Conservation (phyloP, 2,329 filamentous ascomycete species). For the Fusarium buxicola region DNA sequence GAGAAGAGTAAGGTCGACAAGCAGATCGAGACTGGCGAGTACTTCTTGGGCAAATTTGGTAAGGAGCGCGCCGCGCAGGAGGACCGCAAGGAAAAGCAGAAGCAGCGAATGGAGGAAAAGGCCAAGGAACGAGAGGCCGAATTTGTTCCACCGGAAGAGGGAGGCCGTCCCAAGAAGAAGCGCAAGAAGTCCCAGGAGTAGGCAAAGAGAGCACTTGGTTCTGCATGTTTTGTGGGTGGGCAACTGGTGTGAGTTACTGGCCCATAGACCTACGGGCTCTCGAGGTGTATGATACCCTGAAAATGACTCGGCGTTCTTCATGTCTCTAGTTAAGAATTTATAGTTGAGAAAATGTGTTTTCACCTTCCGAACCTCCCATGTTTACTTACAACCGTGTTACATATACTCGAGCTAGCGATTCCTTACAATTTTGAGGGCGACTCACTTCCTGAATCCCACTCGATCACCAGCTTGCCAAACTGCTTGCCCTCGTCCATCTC, state of each 20-base stretch:
- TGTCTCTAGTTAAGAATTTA: slow-evolving; percentile 31
- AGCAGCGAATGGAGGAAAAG: slow-evolving; percentile 88
- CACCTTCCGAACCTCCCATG: not conserved
- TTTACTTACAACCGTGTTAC: not conserved
- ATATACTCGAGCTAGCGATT: not conserved
- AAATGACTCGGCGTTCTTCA: slow-evolving; percentile 42
- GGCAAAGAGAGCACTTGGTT: slow-evolving; percentile 23
- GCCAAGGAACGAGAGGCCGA: slow-evolving; percentile 85
- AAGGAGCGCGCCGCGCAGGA: slow-evolving; percentile 87
- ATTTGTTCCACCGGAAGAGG: slow-evolving; percentile 88
- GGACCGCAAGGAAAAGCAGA: slow-evolving; percentile 85
- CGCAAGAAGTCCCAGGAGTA: slow-evolving; percentile 64
- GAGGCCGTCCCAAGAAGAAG: slow-evolving; percentile 71
- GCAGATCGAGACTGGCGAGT: slow-evolving; percentile 98
- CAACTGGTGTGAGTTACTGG: slow-evolving; percentile 39
- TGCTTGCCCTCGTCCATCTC: slow-evolving; percentile 89
- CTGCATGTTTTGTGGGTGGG: slow-evolving; percentile 28
- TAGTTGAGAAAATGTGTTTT: slow-evolving; percentile 20
- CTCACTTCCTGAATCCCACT: slow-evolving; percentile 62
- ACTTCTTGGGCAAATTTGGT: slow-evolving; percentile 92
- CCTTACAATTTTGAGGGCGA: slow-evolving; percentile 55
- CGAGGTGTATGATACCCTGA: slow-evolving; percentile 47
- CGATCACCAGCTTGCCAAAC: slow-evolving; percentile 92
- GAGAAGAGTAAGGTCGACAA: slow-evolving; percentile 99
- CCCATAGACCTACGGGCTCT: slow-evolving; percentile 33